Evolutionary conservation across 306 rosid genomes (phyloP).

Genomic region (Sphenostylis stenocarpa): DNA sequence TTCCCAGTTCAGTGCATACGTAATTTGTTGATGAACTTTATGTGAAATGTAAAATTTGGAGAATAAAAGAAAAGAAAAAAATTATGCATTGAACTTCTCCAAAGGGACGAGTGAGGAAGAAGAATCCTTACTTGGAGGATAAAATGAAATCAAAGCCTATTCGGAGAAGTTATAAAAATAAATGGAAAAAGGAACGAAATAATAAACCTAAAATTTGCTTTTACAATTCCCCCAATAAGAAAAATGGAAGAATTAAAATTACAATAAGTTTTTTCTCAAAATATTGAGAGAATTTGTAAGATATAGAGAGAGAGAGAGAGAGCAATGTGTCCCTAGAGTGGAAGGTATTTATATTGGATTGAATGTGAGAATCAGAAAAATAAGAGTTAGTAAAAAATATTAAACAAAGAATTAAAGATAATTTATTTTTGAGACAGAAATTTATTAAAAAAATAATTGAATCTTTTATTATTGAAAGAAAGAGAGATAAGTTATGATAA

Average conservation of each 20-base stretch:
- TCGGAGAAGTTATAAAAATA: neutral
- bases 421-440: too few species aligned
- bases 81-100: too few species aligned
- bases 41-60: too few species aligned
- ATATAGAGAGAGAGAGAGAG: neutral
- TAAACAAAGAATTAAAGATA: neutral
- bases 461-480: too few species aligned
- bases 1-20: too few species aligned
- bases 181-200: neutral
- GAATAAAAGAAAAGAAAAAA: too few species aligned
- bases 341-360: neutral
- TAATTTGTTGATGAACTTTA: too few species aligned
- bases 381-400: neutral
- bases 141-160: neutral
- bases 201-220: neutral
- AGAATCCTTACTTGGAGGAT: too few species aligned
- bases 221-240: neutral
- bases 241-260: neutral
- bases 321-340: neutral
- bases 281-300: neutral
- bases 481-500: too few species aligned
- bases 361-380: neutral
- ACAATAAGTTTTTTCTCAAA: neutral
- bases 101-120: too few species aligned
- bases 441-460: too few species aligned